Percentiles rank a stretch among this genome's conserved stretches.
Evolutionary conservation across 208 protist species (phyloP).

Genomic region (Trypanosoma mega): DNA sequence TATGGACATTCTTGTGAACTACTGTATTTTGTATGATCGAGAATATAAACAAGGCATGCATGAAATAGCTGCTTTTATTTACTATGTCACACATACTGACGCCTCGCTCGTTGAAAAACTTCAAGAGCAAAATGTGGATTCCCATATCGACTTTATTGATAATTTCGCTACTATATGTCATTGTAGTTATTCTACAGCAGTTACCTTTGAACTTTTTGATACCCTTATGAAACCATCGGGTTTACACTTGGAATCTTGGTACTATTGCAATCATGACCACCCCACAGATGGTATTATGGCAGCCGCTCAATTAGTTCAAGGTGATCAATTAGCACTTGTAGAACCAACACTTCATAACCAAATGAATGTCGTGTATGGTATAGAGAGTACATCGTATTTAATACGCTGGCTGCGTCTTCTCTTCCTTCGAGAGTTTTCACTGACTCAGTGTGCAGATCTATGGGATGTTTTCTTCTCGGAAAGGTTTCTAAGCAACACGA

Average conservation of each 20-base stretch:
- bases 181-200: slow-evolving; percentile 8
- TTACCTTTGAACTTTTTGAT: slow-evolving; percentile 48
- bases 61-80: slow-evolving; percentile 83
- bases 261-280: slow-evolving; percentile 28
- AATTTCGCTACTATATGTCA: slow-evolving; percentile 11
- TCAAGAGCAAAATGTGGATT: background rate
- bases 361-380: slow-evolving; percentile 62
- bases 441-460: slow-evolving; percentile 52
- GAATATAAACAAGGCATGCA: slow-evolving; percentile 92
- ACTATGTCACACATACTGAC: slow-evolving; percentile 59
- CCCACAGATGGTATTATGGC: slow-evolving; percentile 37
- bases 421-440: slow-evolving; percentile 84
- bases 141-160: background rate
- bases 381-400: slow-evolving; percentile 78
- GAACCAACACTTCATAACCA: slow-evolving; percentile 57
- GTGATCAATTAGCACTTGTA: slow-evolving; percentile 41
- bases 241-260: slow-evolving; percentile 45
- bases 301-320: slow-evolving; percentile 54
- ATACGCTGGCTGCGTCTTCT: slow-evolving; percentile 89
- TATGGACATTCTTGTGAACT: slow-evolving; percentile 54
- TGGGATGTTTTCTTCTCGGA: slow-evolving; percentile 87
- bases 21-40: slow-evolving; percentile 44
- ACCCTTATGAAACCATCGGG: slow-evolving; percentile 37
- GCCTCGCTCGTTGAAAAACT: slow-evolving; percentile 22
- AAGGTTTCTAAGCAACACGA: slow-evolving; percentile 18